These are phyloP conservation scores for Kodamaea restingae DNA, from an alignment of 805 yeast genomes.

Conservation along the genomic window DNA sequence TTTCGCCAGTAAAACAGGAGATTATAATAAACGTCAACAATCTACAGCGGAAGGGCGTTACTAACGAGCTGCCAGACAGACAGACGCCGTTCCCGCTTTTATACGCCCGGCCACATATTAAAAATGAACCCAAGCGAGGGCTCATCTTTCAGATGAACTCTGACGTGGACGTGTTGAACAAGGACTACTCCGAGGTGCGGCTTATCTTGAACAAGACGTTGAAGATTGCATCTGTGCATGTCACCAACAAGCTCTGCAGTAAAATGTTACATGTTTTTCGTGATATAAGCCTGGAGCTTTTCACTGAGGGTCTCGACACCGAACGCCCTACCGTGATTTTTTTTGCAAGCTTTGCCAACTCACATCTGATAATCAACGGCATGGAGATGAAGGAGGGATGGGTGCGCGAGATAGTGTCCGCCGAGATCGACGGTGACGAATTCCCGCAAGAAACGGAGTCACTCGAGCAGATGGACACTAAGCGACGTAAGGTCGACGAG, in stretches of 20 bases:
- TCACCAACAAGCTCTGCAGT: conserved; percentile 21
- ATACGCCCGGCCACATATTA: conserved; percentile 33
- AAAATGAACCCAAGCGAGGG: conserved; percentile 28
- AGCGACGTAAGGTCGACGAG: conserved; percentile 11
- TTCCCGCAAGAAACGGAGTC: conserved; percentile 3
- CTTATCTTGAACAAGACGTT: conserved; percentile 28
- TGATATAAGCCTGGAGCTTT: conserved; percentile 16
- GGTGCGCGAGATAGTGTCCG: conserved; percentile 26
- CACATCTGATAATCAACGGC: conserved; percentile 32
- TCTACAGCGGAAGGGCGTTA: conserved; percentile 36
- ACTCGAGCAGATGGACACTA: conserved; percentile 6
- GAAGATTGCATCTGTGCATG: conserved; percentile 22
- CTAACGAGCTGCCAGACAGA: conserved; percentile 18
- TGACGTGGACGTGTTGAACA: conserved; percentile 8
- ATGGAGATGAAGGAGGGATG: conserved; percentile 31
- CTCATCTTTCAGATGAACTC: conserved; percentile 32
- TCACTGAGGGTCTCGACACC: conserved; percentile 14
- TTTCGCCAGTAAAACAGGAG: conserved; percentile 44
- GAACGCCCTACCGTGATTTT: conserved; percentile 18
- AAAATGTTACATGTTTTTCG: conserved; percentile 25
- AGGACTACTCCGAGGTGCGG: conserved; percentile 25
- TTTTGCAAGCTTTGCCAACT: conserved; percentile 24
- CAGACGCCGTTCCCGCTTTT: conserved; percentile 20
- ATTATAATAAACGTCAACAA: conserved; percentile 51
- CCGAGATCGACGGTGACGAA: neutral